Evolutionary conservation across 306 rosid genomes (phyloP), one percentile per base, ranked within the genome.

Genomic region (Lathyrus sativus): DNA sequence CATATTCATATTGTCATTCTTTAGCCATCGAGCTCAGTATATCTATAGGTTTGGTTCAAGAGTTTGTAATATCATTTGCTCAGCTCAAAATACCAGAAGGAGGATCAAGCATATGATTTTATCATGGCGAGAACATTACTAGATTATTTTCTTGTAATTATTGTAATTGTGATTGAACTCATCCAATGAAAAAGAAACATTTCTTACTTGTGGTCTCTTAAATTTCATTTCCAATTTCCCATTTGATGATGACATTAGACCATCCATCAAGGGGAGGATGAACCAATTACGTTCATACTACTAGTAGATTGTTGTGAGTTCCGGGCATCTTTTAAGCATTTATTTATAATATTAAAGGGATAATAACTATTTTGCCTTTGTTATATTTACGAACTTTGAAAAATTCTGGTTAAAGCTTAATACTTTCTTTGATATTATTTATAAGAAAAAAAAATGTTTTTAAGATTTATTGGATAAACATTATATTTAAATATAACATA

Each of bases 101-200:
- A 57, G 55, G 33, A 56, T 59, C 48, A 26, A 9, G 33, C 51
- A 48, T 17, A 38, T 56, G 65, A 29, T 60, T 56, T 48, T 65
- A 31, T 12, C 18, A 2, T 38, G 19, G 39, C 5, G 19, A 29
- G 18, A 13, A 28, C 28, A 56, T 28, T 51, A 49, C 51, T 24
- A 72, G 15, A 66, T 55, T 31, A 15, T 59, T 50, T 46, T 31
- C n/a, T 42, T 72, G 78, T 78, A 62, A 33, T 72, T 72, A 78
- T 37, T 44, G 66, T 78, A 51, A 14, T 26, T 60, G 45, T 28
- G 39, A 56, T 24, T 7, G 18, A 26, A 55, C 61, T 28, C 67
- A 24, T 17, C 17, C 65, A 5, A 5, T 3, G 17, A 10, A 6
- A 54, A 42, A 17, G 24, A 50, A 13, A 17, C 39, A 11, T 33